Conservation (phyloP, 1,139 yeast genomes). For the Meyerozyma sp. region DNA sequence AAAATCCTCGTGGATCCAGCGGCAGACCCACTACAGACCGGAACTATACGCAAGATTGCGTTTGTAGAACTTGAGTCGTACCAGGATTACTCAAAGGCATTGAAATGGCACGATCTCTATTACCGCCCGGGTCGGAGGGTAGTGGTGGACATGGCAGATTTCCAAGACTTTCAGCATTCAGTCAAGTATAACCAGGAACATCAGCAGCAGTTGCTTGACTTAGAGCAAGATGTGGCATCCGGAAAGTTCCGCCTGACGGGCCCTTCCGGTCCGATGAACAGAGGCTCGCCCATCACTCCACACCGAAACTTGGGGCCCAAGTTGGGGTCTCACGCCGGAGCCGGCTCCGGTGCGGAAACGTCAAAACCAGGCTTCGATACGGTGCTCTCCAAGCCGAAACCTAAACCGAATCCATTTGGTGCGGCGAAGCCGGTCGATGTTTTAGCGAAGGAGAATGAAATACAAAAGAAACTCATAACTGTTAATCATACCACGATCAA, state of each 20-base stretch:
- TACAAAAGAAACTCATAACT: constrained; percentile 43
- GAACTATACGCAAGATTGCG: constrained; percentile 47
- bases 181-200: constrained; percentile 37
- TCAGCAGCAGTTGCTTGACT: constrained; percentile 22
- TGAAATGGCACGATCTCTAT: constrained; percentile 42
- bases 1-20: constrained; percentile 41
- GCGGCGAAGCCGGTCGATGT: constrained; percentile 49
- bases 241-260: constrained; percentile 15
- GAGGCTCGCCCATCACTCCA: background rate
- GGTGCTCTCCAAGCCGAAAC: constrained; percentile 10
- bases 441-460: constrained; percentile 37
- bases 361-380: constrained; percentile 1
- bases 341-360: constrained; percentile 1
- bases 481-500: constrained; percentile 57
- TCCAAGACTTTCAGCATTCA: constrained; percentile 42
- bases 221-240: constrained; percentile 26
- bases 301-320: background rate
- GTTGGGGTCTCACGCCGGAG: background rate
- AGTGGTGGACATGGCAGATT: constrained; percentile 42
- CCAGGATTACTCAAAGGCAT: constrained; percentile 41
- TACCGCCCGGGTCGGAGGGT: constrained; percentile 38
- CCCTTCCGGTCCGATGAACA: background rate
- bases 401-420: constrained; percentile 47
- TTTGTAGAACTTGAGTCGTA: constrained; percentile 51
- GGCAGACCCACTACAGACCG: constrained; percentile 35